These are phyloP conservation scores for Onygenales sp. DNA, from an alignment of 2,329 filamentous ascomycete genomes.

Conservation along the genomic window DNA sequence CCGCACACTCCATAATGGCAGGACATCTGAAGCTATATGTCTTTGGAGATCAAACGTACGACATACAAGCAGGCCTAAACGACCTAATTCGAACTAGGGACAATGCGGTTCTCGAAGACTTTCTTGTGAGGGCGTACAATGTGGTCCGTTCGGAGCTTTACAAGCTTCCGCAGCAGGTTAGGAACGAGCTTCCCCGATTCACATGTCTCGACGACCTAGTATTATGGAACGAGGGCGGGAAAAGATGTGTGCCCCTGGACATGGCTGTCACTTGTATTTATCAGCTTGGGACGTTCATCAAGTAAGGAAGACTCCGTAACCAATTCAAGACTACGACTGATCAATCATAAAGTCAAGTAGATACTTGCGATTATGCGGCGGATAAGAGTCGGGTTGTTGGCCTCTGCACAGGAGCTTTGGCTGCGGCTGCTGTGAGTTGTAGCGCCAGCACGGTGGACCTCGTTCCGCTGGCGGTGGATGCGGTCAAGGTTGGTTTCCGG, in stretches of 20 bases:
- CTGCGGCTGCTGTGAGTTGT: conserved; percentile 22
- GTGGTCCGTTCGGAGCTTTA: not conserved
- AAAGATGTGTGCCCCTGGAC: not conserved
- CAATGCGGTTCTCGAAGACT: not conserved
- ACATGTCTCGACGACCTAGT: conserved; percentile 2
- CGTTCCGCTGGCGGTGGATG: conserved; percentile 25
- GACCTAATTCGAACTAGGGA: not conserved
- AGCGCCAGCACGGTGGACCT: conserved; percentile 22
- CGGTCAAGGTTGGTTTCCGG: conserved; percentile 25
- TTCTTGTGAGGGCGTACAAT: not conserved
- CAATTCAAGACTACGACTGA: not conserved
- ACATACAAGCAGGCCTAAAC: not conserved
- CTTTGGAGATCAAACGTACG: conserved; percentile 12
- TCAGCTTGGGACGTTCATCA: conserved; percentile 7
- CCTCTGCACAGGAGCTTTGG: conserved; percentile 25
- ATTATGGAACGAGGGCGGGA: not conserved
- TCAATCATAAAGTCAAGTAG: not conserved
- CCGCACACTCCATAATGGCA: too few relatives aligned
- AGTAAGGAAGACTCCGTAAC: not conserved
- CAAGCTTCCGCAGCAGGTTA: not conserved
- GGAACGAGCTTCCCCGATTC: conserved; percentile 1
- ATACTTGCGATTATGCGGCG: not conserved
- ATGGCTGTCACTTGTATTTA: conserved; percentile 4
- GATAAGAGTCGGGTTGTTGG: conserved; percentile 14
- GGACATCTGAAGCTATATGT: conserved; percentile 4